These are phyloP conservation scores for Sclerotinia minor DNA, from an alignment of 2,329 filamentous ascomycete species.

Conservation along the genomic window DNA sequence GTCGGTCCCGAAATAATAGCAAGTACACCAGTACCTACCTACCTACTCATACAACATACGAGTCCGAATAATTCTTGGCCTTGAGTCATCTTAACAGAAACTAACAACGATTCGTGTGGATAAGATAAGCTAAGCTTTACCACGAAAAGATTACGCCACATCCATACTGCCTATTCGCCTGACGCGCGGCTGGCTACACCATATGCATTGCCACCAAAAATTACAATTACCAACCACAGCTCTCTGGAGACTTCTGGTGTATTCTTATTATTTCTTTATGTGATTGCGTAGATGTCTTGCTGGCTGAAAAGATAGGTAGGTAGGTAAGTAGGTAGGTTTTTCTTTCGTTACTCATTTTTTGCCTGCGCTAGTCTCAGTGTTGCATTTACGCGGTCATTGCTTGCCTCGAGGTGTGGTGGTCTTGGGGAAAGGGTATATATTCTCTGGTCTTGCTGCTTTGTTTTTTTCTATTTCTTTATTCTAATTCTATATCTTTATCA, in stretches of 20 bases:
- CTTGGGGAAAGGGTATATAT: constrained; percentile 20
- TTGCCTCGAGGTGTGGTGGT: constrained; percentile 17
- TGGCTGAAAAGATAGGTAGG: constrained; percentile 13
- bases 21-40: too few relatives aligned
- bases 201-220: too few relatives aligned
- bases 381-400: constrained; percentile 12
- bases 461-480: background rate
- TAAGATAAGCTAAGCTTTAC: too few relatives aligned
- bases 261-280: background rate
- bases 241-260: constrained; percentile 10
- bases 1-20: background rate
- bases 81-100: constrained; percentile 17
- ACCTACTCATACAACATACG: too few relatives aligned
- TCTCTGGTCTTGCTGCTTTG: background rate
- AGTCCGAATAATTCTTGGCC: background rate
- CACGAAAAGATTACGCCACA: constrained; percentile 15
- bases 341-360: constrained; percentile 13
- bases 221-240: constrained; percentile 17
- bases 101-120: too few relatives aligned
- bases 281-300: constrained; percentile 7
- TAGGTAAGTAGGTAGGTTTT: too few relatives aligned
- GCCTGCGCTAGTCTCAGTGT: constrained; percentile 18
- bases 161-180: background rate
- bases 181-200: constrained; percentile 20
- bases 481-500: constrained; percentile 17